Percentiles rank a stretch among this genome's conserved stretches.
These are phyloP conservation scores for Phytophthora cajani DNA, from an alignment of 352 stramenopile species.

Conservation along the genomic window DNA sequence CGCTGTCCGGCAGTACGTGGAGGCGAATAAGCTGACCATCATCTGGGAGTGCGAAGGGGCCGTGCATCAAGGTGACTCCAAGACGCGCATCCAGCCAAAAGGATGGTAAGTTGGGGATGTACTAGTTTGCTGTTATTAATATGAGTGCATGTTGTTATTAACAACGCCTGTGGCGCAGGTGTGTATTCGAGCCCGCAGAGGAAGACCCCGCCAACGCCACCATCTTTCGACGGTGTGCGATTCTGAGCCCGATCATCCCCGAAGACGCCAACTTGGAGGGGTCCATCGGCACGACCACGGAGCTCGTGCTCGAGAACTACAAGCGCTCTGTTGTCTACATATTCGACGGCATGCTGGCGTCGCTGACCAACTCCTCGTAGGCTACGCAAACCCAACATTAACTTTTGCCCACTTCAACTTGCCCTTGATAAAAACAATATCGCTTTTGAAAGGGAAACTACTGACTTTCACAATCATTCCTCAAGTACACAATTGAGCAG, in stretches of 20 bases:
- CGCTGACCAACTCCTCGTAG: conserved; percentile 10
- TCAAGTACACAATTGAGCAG: not conserved
- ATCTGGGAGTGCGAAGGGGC: conserved; percentile 56
- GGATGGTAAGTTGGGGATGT: conserved; percentile 42
- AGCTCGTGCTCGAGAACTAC: conserved; percentile 43
- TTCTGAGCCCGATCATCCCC: conserved; percentile 41
- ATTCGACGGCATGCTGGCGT: conserved; percentile 34
- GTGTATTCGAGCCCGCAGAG: conserved; percentile 50
- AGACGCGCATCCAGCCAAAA: conserved; percentile 50
- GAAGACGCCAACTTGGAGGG: conserved; percentile 33
- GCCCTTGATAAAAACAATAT: not conserved
- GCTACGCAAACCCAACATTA: no score
- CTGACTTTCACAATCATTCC: conserved; percentile 18
- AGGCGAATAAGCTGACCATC: conserved; percentile 47
- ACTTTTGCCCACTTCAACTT: not conserved
- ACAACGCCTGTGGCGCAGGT: conserved; percentile 23
- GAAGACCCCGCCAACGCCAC: conserved; percentile 37
- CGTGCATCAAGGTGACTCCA: conserved; percentile 28
- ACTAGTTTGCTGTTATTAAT: not conserved
- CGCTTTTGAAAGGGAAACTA: not conserved
- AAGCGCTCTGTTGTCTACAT: conserved; percentile 42
- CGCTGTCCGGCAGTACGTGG: conserved; percentile 47
- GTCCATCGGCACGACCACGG: conserved; percentile 46
- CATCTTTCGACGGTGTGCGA: conserved; percentile 48
- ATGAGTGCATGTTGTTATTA: not conserved